A percentile compares a stretch with the other conserved stretches of the same genome.
phyloP scores from a whole-genome alignment of 2,329 filamentous ascomycete genomes.

The Fusarium siculi region DNA sequence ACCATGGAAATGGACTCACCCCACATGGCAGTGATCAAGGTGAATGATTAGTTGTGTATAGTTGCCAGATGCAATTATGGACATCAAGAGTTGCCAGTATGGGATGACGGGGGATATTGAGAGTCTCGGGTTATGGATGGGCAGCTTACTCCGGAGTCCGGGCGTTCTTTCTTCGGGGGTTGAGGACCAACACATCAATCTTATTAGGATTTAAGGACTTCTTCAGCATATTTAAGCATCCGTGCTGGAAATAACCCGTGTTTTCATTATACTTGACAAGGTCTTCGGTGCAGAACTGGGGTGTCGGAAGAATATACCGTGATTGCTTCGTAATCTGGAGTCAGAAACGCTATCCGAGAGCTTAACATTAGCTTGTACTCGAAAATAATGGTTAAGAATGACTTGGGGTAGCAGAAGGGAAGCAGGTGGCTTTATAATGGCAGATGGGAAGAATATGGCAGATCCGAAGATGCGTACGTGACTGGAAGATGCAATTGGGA shows the following conservation, averaged over 20 bases:
- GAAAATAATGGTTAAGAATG: rapidly evolving
- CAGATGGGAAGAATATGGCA: background rate
- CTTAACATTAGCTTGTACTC: background rate
- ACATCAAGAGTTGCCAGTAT: background rate
- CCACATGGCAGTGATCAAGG: rapidly evolving
- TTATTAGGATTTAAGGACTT: rapidly evolving
- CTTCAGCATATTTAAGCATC: rapidly evolving
- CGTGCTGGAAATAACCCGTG: too few relatives aligned
- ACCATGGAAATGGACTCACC: rapidly evolving
- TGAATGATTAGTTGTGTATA: too few relatives aligned
- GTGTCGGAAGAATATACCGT: background rate
- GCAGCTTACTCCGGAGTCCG: rapidly evolving
- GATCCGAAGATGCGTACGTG: background rate
- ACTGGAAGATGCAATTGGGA: too few relatives aligned
- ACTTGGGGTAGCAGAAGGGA: rapidly evolving
- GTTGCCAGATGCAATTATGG: background rate
- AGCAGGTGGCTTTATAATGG: background rate
- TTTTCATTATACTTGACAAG: background rate
- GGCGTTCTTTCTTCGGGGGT: rapidly evolving
- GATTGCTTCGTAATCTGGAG: too few relatives aligned
- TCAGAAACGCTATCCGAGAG: rapidly evolving
- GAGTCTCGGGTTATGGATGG: background rate
- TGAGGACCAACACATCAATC: rapidly evolving
- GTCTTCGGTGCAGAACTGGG: background rate
- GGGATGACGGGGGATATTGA: too few relatives aligned